A percentile compares a stretch with the other conserved stretches of the same genome.
Conservation (phyloP, 2,329 filamentous ascomycete species). For the Thelonectria blattea region DNA sequence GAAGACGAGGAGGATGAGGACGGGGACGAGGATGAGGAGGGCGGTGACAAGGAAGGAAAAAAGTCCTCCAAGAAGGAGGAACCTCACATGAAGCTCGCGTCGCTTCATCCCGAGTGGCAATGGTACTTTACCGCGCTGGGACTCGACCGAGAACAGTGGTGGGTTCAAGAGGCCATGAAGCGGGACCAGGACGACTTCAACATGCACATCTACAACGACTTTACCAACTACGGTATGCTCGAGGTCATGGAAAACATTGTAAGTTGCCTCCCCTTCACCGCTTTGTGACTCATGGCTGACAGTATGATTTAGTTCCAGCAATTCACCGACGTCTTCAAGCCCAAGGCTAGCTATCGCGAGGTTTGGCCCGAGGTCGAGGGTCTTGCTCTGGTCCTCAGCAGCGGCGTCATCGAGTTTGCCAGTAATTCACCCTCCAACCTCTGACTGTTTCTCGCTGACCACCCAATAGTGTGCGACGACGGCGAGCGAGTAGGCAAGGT, state of each 20-base stretch:
- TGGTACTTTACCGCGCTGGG: too few species aligned
- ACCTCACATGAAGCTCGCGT: too few species aligned
- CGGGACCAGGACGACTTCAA: constrained; percentile 46
- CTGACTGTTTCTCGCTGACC: background rate
- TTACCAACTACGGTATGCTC: constrained; percentile 46
- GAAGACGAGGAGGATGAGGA: too few species aligned
- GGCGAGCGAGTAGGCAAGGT: background rate
- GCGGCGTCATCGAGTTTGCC: constrained; percentile 4
- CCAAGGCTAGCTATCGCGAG: constrained; percentile 23
- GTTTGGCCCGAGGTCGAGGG: constrained; percentile 35
- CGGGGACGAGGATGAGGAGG: too few species aligned
- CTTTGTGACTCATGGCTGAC: too few species aligned
- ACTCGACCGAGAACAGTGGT: constrained; percentile 21
- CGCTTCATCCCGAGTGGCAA: too few species aligned
- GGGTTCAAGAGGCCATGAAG: constrained; percentile 29
- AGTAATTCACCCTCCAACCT: constrained; percentile 6
- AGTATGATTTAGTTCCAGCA: constrained; percentile 40
- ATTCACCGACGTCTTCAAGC: constrained; percentile 34
- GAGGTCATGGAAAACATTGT: constrained; percentile 50
- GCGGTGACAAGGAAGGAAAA: too few species aligned
- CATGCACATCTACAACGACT: constrained; percentile 53
- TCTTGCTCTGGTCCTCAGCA: constrained; percentile 22
- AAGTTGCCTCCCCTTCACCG: constrained; percentile 8
- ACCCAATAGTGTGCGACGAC: constrained; percentile 18
- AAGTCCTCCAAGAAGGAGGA: too few species aligned